Evolutionary conservation across 257 asterid genomes (phyloP), one percentile per base, ranked within the genome.

Genomic region (Sherardia arvensis): DNA sequence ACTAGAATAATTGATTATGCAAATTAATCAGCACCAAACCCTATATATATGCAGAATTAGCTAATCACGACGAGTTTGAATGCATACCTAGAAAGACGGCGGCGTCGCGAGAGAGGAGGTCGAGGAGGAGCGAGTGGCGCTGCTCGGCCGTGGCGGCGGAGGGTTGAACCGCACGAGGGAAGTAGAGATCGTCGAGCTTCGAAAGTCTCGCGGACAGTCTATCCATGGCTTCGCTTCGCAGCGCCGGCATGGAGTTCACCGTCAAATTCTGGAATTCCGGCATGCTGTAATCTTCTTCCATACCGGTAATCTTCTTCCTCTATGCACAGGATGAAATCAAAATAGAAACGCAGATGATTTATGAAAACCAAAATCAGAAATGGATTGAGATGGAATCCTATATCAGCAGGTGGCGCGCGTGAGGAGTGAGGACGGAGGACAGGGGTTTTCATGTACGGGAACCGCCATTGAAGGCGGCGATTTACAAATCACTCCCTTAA

Each of bases 101-200:
- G 66, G 75, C 89, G 78, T 92, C 95, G 29, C 90, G 81, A 36
- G 93, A 77, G 60, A 89, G 89, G 69, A 92, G 95, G 73, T 82
- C 79, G 53, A 80, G 79, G 62, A 88, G 96, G 67, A 92, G 80
- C 68, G 87, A 72, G 69, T 84, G 84, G 76, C 98, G 95, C 36
- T 59, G 76, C 55, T 84, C 77, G 48, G 95, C 73, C 38, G 81
- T 73, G 68, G 87, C 75, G 47, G 87, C 79, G 21, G 93, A 79
- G 58, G 91, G 73, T 77, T 79, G 95, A 61, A 79, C 79, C 45
- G 89, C 87, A 68, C 95, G 97, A 18, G 97, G 98, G 64, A 83
- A 92, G 85, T 92, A 92, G 71, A 92, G 76, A 79, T 87, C 91
- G 26, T 89, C 97, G 22, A 85, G 65, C 55, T 70, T 74, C 21